Conservation (phyloP, 148 eudicot genomes). For the Gaultheria prostrata region DNA sequence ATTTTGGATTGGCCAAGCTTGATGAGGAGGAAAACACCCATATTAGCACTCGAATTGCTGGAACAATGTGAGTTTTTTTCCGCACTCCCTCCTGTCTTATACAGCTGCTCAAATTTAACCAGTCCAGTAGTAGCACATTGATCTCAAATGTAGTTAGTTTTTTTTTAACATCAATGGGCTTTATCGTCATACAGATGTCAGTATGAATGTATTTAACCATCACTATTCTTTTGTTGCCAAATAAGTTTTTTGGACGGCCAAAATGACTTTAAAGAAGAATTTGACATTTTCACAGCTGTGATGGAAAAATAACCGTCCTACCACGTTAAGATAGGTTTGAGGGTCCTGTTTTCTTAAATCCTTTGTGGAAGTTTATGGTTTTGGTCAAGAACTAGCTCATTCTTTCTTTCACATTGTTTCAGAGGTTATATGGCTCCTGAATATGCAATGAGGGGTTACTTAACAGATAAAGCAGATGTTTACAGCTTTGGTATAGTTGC, state of each 20-base stretch:
- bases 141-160: not conserved
- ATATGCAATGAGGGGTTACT: conserved; percentile 88
- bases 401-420: conserved; percentile 14
- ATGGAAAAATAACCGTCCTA: not conserved
- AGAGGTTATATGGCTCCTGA: conserved; percentile 98
- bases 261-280: not conserved
- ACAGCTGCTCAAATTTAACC: not conserved
- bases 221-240: not conserved
- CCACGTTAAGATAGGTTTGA: not conserved
- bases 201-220: not conserved
- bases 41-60: conserved; percentile 75
- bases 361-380: not conserved
- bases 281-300: not conserved
- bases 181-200: not conserved
- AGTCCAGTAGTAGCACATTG: not conserved
- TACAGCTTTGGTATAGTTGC: conserved; percentile 83
- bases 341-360: not conserved
- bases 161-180: not conserved
- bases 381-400: not conserved
- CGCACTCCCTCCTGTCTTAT: not conserved
- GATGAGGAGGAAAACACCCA: conserved; percentile 76
- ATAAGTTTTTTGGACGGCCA: not conserved
- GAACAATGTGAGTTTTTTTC: conserved; percentile 61
- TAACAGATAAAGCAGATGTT: conserved; percentile 89
- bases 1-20: conserved; percentile 88